Evolutionary conservation across 2,329 filamentous ascomycete species (phyloP), one percentile per base, ranked within the genome.

Genomic region (Teratosphaeria zuluensis): DNA sequence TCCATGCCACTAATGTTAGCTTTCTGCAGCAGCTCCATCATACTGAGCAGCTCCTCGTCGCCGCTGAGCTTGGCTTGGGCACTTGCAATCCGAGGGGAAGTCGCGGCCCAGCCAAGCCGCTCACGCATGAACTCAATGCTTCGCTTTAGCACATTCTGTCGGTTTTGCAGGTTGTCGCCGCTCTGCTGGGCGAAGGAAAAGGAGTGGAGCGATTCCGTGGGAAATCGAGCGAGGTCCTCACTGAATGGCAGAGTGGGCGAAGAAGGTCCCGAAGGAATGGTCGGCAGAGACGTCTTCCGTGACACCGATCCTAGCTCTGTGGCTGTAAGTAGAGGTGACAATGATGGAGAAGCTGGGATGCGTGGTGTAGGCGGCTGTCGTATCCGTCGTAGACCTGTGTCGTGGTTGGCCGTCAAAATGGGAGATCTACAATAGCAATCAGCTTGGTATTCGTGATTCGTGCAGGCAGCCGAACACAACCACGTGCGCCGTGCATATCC

Each of bases 121-220:
- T 96, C 91, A 69, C 89, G 88, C 88, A 99, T 95, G 70, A 97
- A 96, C 73, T 97, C 94, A 70, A 96, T 87, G 8, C 92, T 95
- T 60, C 92, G 84, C 75, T 95, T 96, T 68, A 99, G 74, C 35
- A 96, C 88, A 78, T 90, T 95, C 72, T 97, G 92, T 57, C 94
- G 87, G 72, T 84, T 96, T 72, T 96, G 89, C 58, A 97, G 81
- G 62, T 90, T 85, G 62, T 97, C 92, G 69, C 96, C 92, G 2
- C 92, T 92, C 74, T 96, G 92, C 66, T 95, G 90, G 48, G 94
- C 90, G 73, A 99, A 99, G 12, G 92, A 97, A 76, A 99, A 99
- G 1, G 94, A 99, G 74, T 99, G 94, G 53, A 99, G 78, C 5
- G 94, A 99, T 72, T 99, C 94, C 66, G 90, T 90, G 1, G 94